These are phyloP conservation scores for Mycena maculata DNA, from an alignment of 768 basidiomycete species.

Conservation along the genomic window DNA sequence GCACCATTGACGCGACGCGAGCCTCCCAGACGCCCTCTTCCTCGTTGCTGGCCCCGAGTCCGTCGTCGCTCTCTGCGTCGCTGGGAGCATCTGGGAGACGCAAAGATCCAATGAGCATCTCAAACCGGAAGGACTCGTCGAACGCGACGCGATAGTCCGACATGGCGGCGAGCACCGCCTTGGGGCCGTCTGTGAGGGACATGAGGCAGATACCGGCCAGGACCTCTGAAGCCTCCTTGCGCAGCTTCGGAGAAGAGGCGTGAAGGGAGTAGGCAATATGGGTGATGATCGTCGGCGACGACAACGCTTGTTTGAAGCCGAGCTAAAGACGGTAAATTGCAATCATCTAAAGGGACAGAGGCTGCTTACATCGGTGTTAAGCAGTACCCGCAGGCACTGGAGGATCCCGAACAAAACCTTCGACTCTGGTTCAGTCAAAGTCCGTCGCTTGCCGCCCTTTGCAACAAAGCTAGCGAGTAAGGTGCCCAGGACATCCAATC, in stretches of 20 bases:
- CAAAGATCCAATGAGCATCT: constrained; percentile 75
- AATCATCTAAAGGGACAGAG: not conserved
- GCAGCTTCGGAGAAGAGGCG: constrained; percentile 52
- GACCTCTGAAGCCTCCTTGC: constrained; percentile 78
- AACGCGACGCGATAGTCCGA: constrained; percentile 82
- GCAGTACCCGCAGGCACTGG: constrained; percentile 82
- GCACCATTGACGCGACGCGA: constrained; percentile 76
- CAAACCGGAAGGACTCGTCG: constrained; percentile 84
- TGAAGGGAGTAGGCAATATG: constrained; percentile 26
- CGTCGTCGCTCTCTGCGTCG: constrained; percentile 48
- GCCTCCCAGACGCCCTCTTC: constrained; percentile 87
- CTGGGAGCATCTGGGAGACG: constrained; percentile 58
- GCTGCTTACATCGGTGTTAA: constrained; percentile 82
- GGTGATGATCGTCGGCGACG: constrained; percentile 23
- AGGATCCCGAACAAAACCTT: constrained; percentile 78
- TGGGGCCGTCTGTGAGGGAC: constrained; percentile 76
- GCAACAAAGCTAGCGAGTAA: constrained; percentile 72
- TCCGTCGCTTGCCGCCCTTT: constrained; percentile 72
- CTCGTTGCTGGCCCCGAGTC: constrained; percentile 55
- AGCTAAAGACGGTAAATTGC: not conserved
- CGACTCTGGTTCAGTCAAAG: constrained; percentile 72
- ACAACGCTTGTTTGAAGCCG: not conserved
- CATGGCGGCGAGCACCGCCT: constrained; percentile 78
- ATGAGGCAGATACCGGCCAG: constrained; percentile 88
- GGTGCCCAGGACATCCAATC: constrained; percentile 70